phyloP scores from a whole-genome alignment of 139 green algal species.

The Haematococcus lacustris region DNA sequence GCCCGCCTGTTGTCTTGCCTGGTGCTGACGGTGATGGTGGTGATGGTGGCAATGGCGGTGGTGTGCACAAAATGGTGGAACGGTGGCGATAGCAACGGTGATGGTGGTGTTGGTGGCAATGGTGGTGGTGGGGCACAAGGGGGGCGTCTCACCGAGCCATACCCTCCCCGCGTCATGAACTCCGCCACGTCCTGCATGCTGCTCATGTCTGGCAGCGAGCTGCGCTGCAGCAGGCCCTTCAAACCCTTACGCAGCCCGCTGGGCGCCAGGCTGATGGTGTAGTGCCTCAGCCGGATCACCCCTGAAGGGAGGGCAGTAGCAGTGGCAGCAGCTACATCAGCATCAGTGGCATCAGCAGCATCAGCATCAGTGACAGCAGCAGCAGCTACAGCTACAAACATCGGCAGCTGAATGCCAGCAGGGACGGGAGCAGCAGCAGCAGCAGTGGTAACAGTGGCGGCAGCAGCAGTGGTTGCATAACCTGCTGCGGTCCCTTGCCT shows the following conservation, averaged over 20 bases:
- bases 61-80: neutral
- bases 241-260: conserved; percentile 70
- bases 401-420: too few relatives aligned
- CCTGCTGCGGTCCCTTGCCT: too few relatives aligned
- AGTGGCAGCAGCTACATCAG: too few relatives aligned
- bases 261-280: conserved; percentile 66
- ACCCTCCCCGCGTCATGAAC: conserved; percentile 72
- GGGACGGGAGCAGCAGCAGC: too few relatives aligned
- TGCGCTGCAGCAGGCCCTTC: conserved; percentile 61
- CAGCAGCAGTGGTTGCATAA: too few relatives aligned
- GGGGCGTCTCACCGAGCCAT: conserved; percentile 56
- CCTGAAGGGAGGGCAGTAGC: too few relatives aligned
- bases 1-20: too few relatives aligned
- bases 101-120: neutral
- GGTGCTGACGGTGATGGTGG: neutral
- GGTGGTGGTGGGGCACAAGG: neutral
- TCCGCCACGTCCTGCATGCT: conserved; percentile 77
- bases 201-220: conserved; percentile 67
- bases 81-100: neutral
- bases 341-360: too few relatives aligned
- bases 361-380: too few relatives aligned
- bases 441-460: too few relatives aligned
- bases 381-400: too few relatives aligned
- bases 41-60: neutral
- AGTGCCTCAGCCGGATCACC: conserved; percentile 82